Evolutionary conservation across 1,284 basidiomycete species (phyloP).

Genomic region (Leccinum subspadiceum): DNA sequence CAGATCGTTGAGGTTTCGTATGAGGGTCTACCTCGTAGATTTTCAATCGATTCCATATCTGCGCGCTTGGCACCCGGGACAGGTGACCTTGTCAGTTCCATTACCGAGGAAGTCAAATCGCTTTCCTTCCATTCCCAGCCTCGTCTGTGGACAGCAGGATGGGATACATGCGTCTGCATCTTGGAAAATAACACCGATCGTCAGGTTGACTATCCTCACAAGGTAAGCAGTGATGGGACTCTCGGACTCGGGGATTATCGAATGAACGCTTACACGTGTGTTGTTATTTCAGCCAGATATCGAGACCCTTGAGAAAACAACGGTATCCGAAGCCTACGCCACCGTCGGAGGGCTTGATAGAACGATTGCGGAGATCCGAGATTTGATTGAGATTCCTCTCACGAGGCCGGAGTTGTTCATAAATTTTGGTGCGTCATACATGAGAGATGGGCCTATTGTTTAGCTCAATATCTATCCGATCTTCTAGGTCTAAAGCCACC

Average conservation of each 20-base stretch:
- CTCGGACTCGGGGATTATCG: slow-evolving; percentile 5
- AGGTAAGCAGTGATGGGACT: slow-evolving; percentile 27
- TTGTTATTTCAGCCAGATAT: slow-evolving; percentile 39
- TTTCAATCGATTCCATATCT: slow-evolving; percentile 52
- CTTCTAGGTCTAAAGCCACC: slow-evolving; percentile 80
- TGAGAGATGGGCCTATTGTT: slow-evolving; percentile 2
- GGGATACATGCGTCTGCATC: slow-evolving; percentile 58
- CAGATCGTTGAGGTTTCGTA: slow-evolving; percentile 66
- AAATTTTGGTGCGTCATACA: slow-evolving; percentile 66
- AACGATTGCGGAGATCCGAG: slow-evolving; percentile 87
- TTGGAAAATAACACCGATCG: slow-evolving; percentile 35
- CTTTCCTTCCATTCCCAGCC: slow-evolving; percentile 40
- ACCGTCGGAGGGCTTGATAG: slow-evolving; percentile 86
- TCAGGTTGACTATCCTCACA: slow-evolving; percentile 24
- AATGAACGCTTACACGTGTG: slow-evolving; percentile 14
- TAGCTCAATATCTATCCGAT: slow-evolving; percentile 11
- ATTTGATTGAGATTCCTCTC: slow-evolving; percentile 94
- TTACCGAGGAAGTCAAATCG: slow-evolving; percentile 41
- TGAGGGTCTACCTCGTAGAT: slow-evolving; percentile 56
- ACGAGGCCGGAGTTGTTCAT: slow-evolving; percentile 87
- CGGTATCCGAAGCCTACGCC: slow-evolving; percentile 57
- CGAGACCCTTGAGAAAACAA: slow-evolving; percentile 42
- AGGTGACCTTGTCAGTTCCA: slow-evolving; percentile 28
- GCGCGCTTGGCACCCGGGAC: slow-evolving; percentile 30
- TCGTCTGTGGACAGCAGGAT: slow-evolving; percentile 57